Base-by-base conservation (phyloP, 805 yeast genomes). In the Pichia heedii region DNA sequence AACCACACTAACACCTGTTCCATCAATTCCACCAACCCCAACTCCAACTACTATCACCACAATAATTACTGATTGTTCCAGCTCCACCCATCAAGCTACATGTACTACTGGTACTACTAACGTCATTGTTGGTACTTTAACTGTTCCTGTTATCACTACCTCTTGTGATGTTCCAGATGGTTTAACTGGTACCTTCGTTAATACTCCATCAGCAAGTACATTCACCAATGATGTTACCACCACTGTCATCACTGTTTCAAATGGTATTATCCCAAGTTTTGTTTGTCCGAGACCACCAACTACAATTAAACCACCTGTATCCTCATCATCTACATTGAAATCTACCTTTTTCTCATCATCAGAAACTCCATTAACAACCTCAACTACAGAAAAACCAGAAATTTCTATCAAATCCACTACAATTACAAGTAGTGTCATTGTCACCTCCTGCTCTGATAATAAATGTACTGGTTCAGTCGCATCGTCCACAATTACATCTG, bases 161-260 rank as follows among this genome's bases (percentile, higher is more conserved):
- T 43, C 47, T 5, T 42, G n/a, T n/a, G n/a, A n/a, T n/a, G n/a
- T n/a, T n/a, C n/a, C n/a, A n/a, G n/a, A n/a, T n/a, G n/a, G n/a
- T n/a, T n/a, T n/a, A n/a, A n/a, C n/a, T n/a, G n/a, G n/a, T n/a
- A n/a, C n/a, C n/a, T n/a, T n/a, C n/a, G n/a, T n/a, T n/a, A n/a
- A n/a, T n/a, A n/a, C n/a, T n/a, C n/a, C n/a, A n/a, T n/a, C n/a
- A 41, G 19, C 11, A 39, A 3, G n/a, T 40, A 7, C 30, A 37
- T 8, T 24, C 27, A 24, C 27, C 11, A 24, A 11, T 24, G 67
- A 45, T 40, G 47, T 18, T 32, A 50, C 19, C 13, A 19, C 18
- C 18, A 26, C 15, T 32, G 18, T 6, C 9, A 1, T 18, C 9
- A n/a, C 21, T 16, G 34, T 18, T 16, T 11, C 34, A n/a, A 32